phyloP scores from a whole-genome alignment of 2,329 filamentous ascomycete genomes.

The Fusarium pseudocircinatum region DNA sequence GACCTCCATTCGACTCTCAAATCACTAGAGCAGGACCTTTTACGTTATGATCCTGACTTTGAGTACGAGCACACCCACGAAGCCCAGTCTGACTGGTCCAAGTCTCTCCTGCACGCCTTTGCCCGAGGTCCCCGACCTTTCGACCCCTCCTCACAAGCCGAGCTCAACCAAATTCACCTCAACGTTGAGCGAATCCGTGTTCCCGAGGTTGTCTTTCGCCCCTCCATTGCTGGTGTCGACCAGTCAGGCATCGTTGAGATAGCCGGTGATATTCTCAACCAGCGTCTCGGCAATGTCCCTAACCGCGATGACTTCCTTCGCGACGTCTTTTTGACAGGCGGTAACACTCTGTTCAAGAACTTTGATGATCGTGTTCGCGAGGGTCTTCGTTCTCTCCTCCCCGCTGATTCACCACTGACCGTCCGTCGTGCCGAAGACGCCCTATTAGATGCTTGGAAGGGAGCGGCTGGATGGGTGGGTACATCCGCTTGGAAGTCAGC shows the following conservation, averaged over 20 bases:
- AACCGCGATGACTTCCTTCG: conserved; percentile 76
- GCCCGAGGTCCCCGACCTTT: conserved; percentile 87
- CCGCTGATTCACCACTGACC: conserved; percentile 71
- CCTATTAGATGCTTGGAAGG: conserved; percentile 90
- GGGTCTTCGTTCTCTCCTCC: conserved; percentile 78
- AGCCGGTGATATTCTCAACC: conserved; percentile 85
- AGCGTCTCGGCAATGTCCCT: conserved; percentile 71
- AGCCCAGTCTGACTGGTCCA: conserved; percentile 95
- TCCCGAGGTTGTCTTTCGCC: conserved; percentile 92
- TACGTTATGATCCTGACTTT: conserved; percentile 87
- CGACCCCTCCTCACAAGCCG: conserved; percentile 78
- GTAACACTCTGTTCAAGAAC: conserved; percentile 84
- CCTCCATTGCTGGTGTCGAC: conserved; percentile 89
- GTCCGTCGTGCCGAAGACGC: conserved; percentile 81
- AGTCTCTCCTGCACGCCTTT: conserved; percentile 90
- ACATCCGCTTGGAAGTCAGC: conserved; percentile 67
- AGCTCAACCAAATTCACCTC: conserved; percentile 89
- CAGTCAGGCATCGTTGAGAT: conserved; percentile 96
- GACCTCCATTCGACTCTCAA: conserved; percentile 80
- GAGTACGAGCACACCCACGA: conserved; percentile 92
- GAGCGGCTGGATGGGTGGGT: conserved; percentile 86
- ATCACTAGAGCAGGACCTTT: conserved; percentile 82
- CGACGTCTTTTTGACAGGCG: conserved; percentile 95
- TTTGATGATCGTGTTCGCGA: conserved; percentile 84
- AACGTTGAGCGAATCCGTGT: conserved; percentile 97